These are phyloP conservation scores for Globisporangium takayamanum DNA, from an alignment of 352 stramenopile genomes.

Conservation along the genomic window DNA sequence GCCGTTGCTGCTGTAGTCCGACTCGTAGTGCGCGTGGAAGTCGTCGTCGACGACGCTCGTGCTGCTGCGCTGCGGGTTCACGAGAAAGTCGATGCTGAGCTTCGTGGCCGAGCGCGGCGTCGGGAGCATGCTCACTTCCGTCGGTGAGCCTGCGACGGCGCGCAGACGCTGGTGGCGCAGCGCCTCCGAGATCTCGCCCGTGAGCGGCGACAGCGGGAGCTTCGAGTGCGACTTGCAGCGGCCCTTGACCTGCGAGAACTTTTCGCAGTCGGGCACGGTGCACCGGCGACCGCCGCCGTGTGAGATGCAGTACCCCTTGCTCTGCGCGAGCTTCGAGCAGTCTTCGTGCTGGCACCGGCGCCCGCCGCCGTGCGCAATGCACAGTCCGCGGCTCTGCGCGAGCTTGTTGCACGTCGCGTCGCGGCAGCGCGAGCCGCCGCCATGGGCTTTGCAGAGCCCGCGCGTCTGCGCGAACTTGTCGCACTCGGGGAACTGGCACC, in stretches of 20 bases:
- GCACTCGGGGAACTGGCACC: constrained; percentile 65
- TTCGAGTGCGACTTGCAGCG: constrained; percentile 86
- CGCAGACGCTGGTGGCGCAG: constrained; percentile 17
- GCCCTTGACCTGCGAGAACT: constrained; percentile 86
- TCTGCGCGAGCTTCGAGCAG: constrained; percentile 74
- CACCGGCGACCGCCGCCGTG: constrained; percentile 73
- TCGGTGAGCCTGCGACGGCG: constrained; percentile 21
- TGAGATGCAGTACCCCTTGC: constrained; percentile 77
- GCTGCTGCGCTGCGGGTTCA: constrained; percentile 23
- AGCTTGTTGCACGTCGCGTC: constrained; percentile 76
- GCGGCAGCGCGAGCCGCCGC: constrained; percentile 73
- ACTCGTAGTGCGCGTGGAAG: constrained; percentile 3
- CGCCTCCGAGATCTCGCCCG: constrained; percentile 11
- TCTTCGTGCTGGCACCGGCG: constrained; percentile 63
- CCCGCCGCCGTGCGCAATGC: constrained; percentile 73
- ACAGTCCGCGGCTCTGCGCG: constrained; percentile 67
- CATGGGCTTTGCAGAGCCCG: constrained; percentile 79
- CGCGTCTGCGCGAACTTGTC: constrained; percentile 83
- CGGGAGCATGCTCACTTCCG: constrained; percentile 12
- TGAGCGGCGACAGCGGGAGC: constrained; percentile 26
- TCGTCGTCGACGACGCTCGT: background rate
- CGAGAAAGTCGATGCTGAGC: constrained; percentile 56
- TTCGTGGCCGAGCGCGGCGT: constrained; percentile 26
- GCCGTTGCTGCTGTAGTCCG: constrained; percentile 9
- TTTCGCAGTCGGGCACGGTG: constrained; percentile 67